Conservation (phyloP, 768 basidiomycete genomes). For the Trametes maxima region DNA sequence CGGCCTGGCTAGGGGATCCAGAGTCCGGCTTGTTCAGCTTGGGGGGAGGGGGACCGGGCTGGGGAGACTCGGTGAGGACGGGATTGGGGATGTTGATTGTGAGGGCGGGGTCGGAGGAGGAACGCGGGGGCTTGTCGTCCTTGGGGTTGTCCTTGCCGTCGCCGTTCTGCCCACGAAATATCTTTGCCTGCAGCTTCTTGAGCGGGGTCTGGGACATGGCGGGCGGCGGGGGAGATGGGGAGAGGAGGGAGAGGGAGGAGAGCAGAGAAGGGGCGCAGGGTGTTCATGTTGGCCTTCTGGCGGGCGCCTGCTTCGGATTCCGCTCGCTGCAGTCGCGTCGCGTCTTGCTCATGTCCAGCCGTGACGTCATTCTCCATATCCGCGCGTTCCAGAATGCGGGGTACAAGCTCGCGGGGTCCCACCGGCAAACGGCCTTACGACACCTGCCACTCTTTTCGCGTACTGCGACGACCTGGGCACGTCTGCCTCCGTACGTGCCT, state of each 20-base stretch:
- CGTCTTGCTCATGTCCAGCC: constrained; percentile 10
- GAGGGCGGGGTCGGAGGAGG: constrained; percentile 37
- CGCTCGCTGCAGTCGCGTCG: constrained; percentile 20
- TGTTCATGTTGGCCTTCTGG: constrained; percentile 6
- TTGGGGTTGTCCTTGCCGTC: constrained; percentile 24
- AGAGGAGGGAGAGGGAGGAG: constrained; percentile 8
- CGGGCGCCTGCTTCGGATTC: constrained; percentile 16
- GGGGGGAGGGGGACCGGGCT: constrained; percentile 42
- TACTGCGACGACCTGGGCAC: too few relatives aligned
- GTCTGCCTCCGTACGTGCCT: too few relatives aligned
- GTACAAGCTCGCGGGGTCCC: neutral
- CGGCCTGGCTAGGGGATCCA: constrained; percentile 16
- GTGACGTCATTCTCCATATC: constrained; percentile 18
- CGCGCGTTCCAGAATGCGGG: constrained; percentile 10
- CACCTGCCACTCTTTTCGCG: too few relatives aligned
- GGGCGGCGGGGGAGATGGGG: constrained; percentile 13
- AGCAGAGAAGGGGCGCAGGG: constrained; percentile 13
- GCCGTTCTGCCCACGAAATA: constrained; percentile 54
- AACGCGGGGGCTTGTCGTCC: constrained; percentile 30
- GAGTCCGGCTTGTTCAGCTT: constrained; percentile 38
- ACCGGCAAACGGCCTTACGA: neutral
- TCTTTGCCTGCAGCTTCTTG: constrained; percentile 72
- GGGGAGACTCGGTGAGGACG: constrained; percentile 33
- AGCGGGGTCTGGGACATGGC: constrained; percentile 49
- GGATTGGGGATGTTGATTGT: constrained; percentile 76